Base-by-base conservation (phyloP, 2,329 filamentous ascomycete genomes). In the Monilinia aucupariae region DNA sequence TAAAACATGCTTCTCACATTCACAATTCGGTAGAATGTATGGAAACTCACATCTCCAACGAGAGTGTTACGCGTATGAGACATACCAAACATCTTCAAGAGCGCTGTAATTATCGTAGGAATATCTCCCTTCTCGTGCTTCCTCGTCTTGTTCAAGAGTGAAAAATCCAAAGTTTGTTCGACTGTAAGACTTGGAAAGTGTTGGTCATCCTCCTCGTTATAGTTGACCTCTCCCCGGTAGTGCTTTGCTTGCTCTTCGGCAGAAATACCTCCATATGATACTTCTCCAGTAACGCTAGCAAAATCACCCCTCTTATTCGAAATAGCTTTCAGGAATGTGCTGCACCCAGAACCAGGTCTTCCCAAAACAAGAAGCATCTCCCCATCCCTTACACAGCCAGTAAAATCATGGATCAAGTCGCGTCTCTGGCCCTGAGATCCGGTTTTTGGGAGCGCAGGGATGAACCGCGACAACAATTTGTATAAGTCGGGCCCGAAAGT, bases 401-500 rank as follows among this genome's bases (percentile, higher is more conserved):
- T 85, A 72, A 90, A 90, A 67, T 87, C 85, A 68, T 87, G 78
- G 63, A 90, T 83, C 27, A 91, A 66, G 10, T 73, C 70, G 7
- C 76, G 75, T 30, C 62, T 71, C 34, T 67, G 64, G 15, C 65
- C 66, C 30, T 64, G 37, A 17, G 66, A 54, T n/a, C 71, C 71
- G 27, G 65, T 65, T 37, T 64, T 62, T 13, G 69, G 71, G 25
- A 73, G 62, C 4, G 62, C 51, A 6, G 71, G 68, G 22, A 74
- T 68, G 39, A 72, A 70, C 34, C 69, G 64, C 4, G 68, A 63
- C 17, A 92, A 69, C 8, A 90, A 76, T 27, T 78, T 81, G 73
- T 90, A 93, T 1, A 93, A 76, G 74, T 93, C 90, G 0, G 90
- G 90, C 0, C 90, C 90, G 72, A 94, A 93, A 0, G 89, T 92